These are phyloP conservation scores for Clitoria ternatea DNA, from an alignment of 306 rosid genomes.

Conservation along the genomic window DNA sequence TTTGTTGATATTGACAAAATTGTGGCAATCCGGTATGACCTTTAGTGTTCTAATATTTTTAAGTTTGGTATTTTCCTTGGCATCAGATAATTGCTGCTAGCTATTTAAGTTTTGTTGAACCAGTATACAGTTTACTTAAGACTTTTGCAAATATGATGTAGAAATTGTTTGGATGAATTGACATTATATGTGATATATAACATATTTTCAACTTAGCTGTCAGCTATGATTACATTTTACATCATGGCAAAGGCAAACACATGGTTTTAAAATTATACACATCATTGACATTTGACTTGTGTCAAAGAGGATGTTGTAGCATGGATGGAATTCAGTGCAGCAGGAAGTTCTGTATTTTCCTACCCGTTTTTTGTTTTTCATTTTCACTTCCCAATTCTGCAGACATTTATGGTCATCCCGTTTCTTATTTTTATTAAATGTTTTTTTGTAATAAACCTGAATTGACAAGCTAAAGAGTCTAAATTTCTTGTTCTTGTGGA, in stretches of 20 bases:
- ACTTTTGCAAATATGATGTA: neutral
- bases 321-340: neutral
- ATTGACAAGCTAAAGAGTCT: neutral
- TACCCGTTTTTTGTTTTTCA: neutral
- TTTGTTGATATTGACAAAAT: neutral
- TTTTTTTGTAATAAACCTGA: neutral
- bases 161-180: neutral
- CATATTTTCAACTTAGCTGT: neutral
- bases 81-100: neutral
- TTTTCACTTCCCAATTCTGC: neutral
- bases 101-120: neutral
- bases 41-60: neutral
- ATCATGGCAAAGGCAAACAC: neutral
- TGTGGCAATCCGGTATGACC: neutral
- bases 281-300: neutral
- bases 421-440: neutral
- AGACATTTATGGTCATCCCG: neutral
- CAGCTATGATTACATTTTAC: neutral
- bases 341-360: neutral
- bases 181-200: neutral
- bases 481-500: neutral
- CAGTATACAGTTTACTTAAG: neutral
- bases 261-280: neutral
- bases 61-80: neutral
- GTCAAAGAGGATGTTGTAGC: neutral